These are phyloP conservation scores for Scortechinia acanthostroma DNA, from an alignment of 2,329 filamentous ascomycete genomes.

Conservation along the genomic window DNA sequence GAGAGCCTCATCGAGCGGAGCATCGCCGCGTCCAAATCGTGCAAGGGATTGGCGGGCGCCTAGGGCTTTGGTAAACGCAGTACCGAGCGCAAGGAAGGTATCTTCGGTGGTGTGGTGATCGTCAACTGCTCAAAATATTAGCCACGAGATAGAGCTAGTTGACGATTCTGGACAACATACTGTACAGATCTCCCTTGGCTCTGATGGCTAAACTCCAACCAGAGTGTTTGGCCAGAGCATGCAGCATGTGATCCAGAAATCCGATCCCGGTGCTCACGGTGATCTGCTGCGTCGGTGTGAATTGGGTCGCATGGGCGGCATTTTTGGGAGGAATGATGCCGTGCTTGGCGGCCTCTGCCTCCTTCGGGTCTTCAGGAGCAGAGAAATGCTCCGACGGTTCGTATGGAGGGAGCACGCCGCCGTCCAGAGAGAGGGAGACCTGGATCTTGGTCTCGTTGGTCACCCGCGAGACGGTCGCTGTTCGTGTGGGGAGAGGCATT, in stretches of 20 bases:
- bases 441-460: conserved; percentile 69
- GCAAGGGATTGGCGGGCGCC: conserved; percentile 52
- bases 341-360: conserved; percentile 15
- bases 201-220: conserved; percentile 56
- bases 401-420: conserved; percentile 35
- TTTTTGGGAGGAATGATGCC: conserved; percentile 16
- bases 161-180: conserved; percentile 25
- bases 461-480: conserved; percentile 47
- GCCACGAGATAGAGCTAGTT: no score
- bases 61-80: conserved; percentile 53
- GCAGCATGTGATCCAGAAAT: conserved; percentile 67
- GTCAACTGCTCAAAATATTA: conserved; percentile 37
- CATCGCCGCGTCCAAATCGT: conserved; percentile 58
- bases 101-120: conserved; percentile 69
- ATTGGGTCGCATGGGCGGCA: conserved; percentile 50
- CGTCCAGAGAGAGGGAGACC: conserved; percentile 58
- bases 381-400: conserved; percentile 10
- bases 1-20: conserved; percentile 57
- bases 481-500: conserved; percentile 25
- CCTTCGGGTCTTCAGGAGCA: neutral
- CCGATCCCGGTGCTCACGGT: conserved; percentile 59
- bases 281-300: conserved; percentile 52
- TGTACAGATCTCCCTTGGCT: conserved; percentile 55
- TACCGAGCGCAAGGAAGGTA: conserved; percentile 55
- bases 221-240: conserved; percentile 61